Base-by-base conservation (phyloP, 306 rosid genomes). In the Cotoneaster glaucophyllus region DNA sequence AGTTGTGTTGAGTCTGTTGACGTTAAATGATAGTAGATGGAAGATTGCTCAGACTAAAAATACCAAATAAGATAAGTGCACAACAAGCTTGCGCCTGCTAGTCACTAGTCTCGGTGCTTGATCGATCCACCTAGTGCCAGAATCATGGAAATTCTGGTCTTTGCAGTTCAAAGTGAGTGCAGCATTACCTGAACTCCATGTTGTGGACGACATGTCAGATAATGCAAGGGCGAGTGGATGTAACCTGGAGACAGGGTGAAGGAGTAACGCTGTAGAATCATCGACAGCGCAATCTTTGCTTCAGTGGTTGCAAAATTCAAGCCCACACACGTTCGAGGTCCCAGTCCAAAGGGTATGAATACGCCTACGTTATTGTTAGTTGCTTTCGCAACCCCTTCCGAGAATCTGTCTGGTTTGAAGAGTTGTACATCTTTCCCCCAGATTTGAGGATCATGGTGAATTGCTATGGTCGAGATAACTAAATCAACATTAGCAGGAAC, bases 241-340 rank as follows among this genome's bases (percentile, higher is more conserved):
- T 81, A 76, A 29, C 62, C 73, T 14, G 77, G 77, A 8, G 82
- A 82, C 6, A 82, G 29, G 25, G 81, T 58, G 69, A 82, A 76
- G 29, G 28, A n/a, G 45, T 59, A 82, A 65, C 67, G 75, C 48
- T 77, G 81, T 31, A 82, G 71, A 72, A 82, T 82, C 79, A 82
- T 82, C 0, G 75, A 43, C 2, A 82, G 72, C 6, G 75, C 81
- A 67, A 82, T 67, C 71, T 77, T 82, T 66, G 78, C 28, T 82
- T 82, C 71, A 13, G 28, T 82, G 11, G 31, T 56, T 4, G 81
- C 81, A 58, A 82, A 82, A 71, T 77, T 82, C 5, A 53, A 3
- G 8, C 85, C 78, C 25, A 67, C 75, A 65, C 85, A 77, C 11
- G 0, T 31, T 44, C 85, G 39, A 24, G 81, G 78, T 37, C 85